phyloP scores from a whole-genome alignment of 2,329 filamentous ascomycete species.

The Hymenoscyphus linearis region DNA sequence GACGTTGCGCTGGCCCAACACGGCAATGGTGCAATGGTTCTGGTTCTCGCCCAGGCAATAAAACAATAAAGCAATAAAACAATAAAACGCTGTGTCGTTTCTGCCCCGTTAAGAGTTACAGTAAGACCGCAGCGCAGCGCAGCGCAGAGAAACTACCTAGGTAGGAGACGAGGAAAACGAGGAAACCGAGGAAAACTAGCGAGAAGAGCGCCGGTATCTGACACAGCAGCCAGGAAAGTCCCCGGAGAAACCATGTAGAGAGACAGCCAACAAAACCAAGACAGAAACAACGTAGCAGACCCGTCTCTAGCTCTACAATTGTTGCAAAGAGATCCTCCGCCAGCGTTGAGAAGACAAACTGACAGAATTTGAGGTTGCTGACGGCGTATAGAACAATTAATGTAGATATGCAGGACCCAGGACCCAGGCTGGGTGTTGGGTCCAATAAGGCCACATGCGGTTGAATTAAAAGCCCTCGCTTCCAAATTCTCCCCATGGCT shows the following conservation, averaged over 20 bases:
- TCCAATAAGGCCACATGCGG: not conserved
- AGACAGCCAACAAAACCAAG: not conserved
- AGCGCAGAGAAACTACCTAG: too few species aligned
- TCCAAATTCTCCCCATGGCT: not conserved
- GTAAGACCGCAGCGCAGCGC: too few species aligned
- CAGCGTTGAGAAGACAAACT: too few species aligned
- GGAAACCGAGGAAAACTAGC: not conserved
- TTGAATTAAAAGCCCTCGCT: not conserved
- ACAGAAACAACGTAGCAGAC: not conserved
- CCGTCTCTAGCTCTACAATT: not conserved
- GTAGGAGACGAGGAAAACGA: too few species aligned
- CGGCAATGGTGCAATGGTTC: not conserved
- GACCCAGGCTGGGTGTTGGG: too few species aligned
- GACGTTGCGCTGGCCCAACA: not conserved
- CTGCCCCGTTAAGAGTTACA: not conserved
- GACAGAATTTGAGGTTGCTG: not conserved
- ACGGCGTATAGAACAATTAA: not conserved
- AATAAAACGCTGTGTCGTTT: not conserved
- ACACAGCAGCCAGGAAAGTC: not conserved
- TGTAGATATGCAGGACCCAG: not conserved
- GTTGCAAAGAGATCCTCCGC: not conserved
- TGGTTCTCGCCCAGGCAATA: too few species aligned
- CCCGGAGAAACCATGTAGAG: not conserved
- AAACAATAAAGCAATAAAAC: not conserved
- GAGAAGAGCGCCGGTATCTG: constrained; percentile 1